Base-by-base conservation (phyloP, 352 stramenopile species). In the Blastocystis sp. region DNA sequence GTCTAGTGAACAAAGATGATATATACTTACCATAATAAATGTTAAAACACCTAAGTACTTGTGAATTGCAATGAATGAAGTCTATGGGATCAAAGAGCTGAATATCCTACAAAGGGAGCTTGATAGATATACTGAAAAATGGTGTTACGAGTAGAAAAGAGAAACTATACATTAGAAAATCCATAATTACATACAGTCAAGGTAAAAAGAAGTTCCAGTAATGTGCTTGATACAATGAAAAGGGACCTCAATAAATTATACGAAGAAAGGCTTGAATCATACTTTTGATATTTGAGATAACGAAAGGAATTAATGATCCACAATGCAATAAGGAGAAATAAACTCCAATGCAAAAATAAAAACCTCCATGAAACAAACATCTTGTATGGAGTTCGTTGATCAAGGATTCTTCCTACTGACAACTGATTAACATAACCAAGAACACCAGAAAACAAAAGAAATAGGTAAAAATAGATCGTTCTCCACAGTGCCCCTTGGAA, bases 61-160 rank as follows among this genome's bases (percentile, higher is more conserved):
- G 7, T 81, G 70, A 15, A 62, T 58, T 57, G 42, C 27, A 13
- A 81, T 60, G 1, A 54, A 57, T 24, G 44, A 35, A 24, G 70
- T 35, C 70, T 81, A 35, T n/a, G 44, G 9, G 30, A 66, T 17
- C 59, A 37, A 17, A 42, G 30, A n/a, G 17, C 24, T 1, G 9
- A 59, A 27, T 30, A 27, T 19, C 11, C 19, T 64, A 81, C 70
- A 56, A 60, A 81, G 48, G 70, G 70, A 62, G 70, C 37, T 24
- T 64, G 70, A 27, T 58, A 54, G 13, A 81, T 57, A 6, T 81
- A 57, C 70, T 81, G 70, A 27, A 81, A 62, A 7, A 81, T 54
- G 3, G 70, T 81, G 70, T 81, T 81, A 4, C 70, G 37, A 11
- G 70, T 81, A 44, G 40, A 81, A 40, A 81, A 60, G 22, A 81